Evolutionary conservation across 163 green algal species (phyloP).

Genomic region (Trebouxia gelatinosa): DNA sequence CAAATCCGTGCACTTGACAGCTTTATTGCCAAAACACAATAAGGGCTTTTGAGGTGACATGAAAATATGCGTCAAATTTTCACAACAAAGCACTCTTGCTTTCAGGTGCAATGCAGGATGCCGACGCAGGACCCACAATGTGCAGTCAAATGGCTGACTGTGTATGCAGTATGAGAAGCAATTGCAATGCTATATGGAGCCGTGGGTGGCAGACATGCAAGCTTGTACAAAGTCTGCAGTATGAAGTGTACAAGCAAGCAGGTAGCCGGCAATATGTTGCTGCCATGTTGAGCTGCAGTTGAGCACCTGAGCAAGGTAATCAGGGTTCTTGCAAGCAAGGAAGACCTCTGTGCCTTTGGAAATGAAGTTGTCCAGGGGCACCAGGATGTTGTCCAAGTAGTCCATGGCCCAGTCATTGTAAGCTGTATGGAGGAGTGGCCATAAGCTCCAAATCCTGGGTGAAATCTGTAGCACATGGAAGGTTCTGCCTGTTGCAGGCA

Average conservation of each 20-base stretch:
- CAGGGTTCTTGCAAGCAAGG: conserved; percentile 61
- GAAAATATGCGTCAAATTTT: no score
- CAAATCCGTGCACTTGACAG: not conserved
- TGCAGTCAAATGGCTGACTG: no score
- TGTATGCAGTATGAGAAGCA: no score
- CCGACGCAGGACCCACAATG: no score
- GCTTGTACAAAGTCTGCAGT: not conserved
- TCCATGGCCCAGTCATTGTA: conserved; percentile 78
- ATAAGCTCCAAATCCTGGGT: conserved; percentile 74
- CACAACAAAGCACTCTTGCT: no score
- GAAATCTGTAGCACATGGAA: conserved; percentile 54
- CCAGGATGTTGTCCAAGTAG: conserved; percentile 90
- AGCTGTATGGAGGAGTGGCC: conserved; percentile 51
- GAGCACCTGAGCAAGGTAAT: conserved; percentile 19
- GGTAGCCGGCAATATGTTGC: no score
- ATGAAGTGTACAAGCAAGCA: not conserved
- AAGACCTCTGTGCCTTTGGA: conserved; percentile 76
- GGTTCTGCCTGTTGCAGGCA: no score
- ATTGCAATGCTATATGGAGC: not conserved
- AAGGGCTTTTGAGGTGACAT: no score
- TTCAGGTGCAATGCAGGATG: no score
- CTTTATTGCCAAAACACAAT: not conserved
- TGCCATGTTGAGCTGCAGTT: not conserved
- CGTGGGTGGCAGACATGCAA: not conserved
- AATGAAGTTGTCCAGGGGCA: conserved; percentile 95